A percentile compares a stretch with the other conserved stretches of the same genome.
phyloP scores from a whole-genome alignment of 208 protist genomes.

The Tritrichomonas foetus region DNA sequence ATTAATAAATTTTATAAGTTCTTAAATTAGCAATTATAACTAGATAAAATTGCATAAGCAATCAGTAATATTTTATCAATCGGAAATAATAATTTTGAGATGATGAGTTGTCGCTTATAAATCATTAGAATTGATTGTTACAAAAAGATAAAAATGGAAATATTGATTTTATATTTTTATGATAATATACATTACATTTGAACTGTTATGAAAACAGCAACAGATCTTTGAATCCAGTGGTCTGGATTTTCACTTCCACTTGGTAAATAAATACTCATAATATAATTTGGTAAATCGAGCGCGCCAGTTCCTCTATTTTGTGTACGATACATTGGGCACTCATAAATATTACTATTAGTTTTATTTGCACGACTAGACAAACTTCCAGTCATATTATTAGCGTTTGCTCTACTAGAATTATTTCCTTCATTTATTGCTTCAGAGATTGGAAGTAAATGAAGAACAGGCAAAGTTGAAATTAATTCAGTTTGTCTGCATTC shows the following conservation, averaged over 20 bases:
- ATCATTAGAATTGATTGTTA: no score
- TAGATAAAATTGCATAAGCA: no score
- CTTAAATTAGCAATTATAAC: no score
- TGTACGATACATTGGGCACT: slow-evolving; percentile 18
- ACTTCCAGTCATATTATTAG: not conserved
- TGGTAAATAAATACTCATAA: not conserved
- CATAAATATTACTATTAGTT: not conserved
- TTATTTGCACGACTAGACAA: no score
- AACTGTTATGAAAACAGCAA: slow-evolving; percentile 11
- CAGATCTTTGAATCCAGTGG: not conserved
- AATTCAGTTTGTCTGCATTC: slow-evolving; percentile 92
- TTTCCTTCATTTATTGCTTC: not conserved
- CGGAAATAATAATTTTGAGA: no score
- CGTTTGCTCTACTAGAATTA: slow-evolving; percentile 54
- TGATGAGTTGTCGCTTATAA: no score
- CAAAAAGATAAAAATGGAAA: no score
- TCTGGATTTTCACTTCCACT: not conserved
- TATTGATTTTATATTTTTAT: no score
- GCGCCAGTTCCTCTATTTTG: slow-evolving; percentile 31
- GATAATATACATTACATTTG: not conserved
- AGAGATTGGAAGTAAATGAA: slow-evolving; percentile 87
- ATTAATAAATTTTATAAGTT: no score
- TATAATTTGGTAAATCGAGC: not conserved
- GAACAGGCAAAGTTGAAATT: slow-evolving; percentile 83
- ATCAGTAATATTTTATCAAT: no score